Evolutionary conservation across 805 yeast genomes (phyloP), one percentile per base, ranked within the genome.

Genomic region (Cyberlindnera xishuangbannaensis): DNA sequence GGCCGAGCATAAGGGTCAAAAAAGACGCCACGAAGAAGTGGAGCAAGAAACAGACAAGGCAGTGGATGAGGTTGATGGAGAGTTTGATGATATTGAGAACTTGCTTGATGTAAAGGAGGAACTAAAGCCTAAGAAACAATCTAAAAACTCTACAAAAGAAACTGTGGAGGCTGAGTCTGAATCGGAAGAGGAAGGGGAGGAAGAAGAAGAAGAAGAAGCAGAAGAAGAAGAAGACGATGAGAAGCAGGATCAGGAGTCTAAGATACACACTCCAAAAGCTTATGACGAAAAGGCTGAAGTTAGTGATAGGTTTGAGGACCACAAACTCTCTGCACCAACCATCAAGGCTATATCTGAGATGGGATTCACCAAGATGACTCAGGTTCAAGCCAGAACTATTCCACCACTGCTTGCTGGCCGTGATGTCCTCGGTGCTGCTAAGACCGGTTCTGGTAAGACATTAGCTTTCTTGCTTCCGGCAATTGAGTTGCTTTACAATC

Each of bases 391-490:
- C 18, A 78, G 90, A 62, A 87, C 98, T 10, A 92, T 92, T 36
- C 97, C 98, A 6, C 97, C 98, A 9, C 68, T 92, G 42, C 64
- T 94, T 43, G 97, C 97, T 1, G 98, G 98, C 27, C 76, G 90
- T 49, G 99, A 92, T 62, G 97, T 94, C 15, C 70, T 92, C 34
- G 99, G 98, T 47, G 98, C 98, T n/a, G 99, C 99, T 37, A 90
- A 88, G 64, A 92, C 99, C 3, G 99, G 99, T 34, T 87, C 97
- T 1, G 99, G 99, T 57, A 92, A 92, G 65, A 92, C 99, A 1
- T 65, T 94, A 41, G 97, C 99, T 8, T 92, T 92, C 50, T 67
- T 92, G 53, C 73, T 92, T 40, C 99, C 99, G 11, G 98, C 98
- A 20, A 81, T 92, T 44, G 98, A 92, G 63, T 65, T 87, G 64